phyloP scores from a whole-genome alignment of 2,329 filamentous ascomycete species.

The Lachnum nothofagi region DNA sequence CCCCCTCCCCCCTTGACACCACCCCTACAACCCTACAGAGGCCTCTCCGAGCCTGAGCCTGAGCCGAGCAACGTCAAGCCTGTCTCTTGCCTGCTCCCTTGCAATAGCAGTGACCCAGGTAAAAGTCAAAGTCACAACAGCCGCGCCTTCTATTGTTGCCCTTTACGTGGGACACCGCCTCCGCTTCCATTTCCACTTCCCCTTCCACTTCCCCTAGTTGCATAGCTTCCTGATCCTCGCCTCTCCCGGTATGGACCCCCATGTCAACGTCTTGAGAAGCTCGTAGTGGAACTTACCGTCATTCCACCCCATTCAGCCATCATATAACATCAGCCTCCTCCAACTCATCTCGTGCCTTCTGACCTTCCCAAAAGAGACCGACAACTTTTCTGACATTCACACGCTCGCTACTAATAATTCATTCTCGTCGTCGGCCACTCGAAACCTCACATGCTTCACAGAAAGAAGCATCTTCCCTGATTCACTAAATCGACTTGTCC shows the following conservation, averaged over 20 bases:
- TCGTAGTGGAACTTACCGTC: constrained; percentile 23
- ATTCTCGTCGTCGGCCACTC: not conserved
- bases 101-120: not conserved
- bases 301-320: constrained; percentile 13
- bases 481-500: not conserved
- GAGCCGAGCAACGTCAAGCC: not conserved
- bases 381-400: constrained; percentile 3
- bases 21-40: not conserved
- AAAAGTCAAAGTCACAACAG: not conserved
- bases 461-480: not conserved
- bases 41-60: not conserved
- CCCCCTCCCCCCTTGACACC: not conserved
- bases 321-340: constrained; percentile 28
- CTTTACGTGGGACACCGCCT: not conserved
- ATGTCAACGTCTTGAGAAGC: constrained; percentile 15
- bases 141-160: not conserved
- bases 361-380: not conserved
- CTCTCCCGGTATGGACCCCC: constrained; percentile 11
- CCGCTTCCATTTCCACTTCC: constrained; percentile 2
- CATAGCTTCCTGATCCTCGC: constrained; percentile 7
- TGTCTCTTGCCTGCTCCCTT: too few relatives aligned
- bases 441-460: not conserved
- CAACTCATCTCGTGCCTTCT: constrained; percentile 4
- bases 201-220: not conserved
- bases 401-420: constrained; percentile 21